A percentile compares a stretch with the other conserved stretches of the same genome.
These are phyloP conservation scores for Artomyces pyxidatus DNA, from an alignment of 768 basidiomycete species.

Conservation along the genomic window DNA sequence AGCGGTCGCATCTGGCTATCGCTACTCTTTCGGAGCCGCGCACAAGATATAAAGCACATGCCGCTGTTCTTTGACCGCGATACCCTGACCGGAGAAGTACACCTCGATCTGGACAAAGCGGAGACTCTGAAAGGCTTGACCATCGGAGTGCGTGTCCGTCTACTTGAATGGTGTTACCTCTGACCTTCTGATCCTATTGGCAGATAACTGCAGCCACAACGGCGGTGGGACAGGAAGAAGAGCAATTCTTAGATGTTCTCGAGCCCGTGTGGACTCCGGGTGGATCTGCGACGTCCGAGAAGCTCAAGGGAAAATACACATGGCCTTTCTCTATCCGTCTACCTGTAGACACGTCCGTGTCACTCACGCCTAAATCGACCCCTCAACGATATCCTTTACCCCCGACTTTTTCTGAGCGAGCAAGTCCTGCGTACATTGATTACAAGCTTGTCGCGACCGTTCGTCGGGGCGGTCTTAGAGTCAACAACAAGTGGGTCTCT, in stretches of 20 bases:
- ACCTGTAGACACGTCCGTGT: background rate
- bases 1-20: constrained; percentile 5
- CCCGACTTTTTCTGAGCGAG: constrained; percentile 27
- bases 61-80: constrained; percentile 10
- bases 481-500: constrained; percentile 38
- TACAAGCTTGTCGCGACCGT: constrained; percentile 45
- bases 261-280: constrained; percentile 6
- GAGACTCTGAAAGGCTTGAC: constrained; percentile 10
- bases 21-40: constrained; percentile 9
- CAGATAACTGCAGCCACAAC: constrained; percentile 9
- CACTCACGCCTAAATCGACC: background rate
- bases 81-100: constrained; percentile 6
- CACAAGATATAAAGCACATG: constrained; percentile 2
- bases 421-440: constrained; percentile 47
- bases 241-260: constrained; percentile 4
- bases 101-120: constrained; percentile 4
- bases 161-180: background rate
- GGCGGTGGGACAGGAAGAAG: constrained; percentile 8
- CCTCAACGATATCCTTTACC: constrained; percentile 1
- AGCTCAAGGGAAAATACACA: constrained; percentile 1
- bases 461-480: constrained; percentile 39
- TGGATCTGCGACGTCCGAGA: background rate
- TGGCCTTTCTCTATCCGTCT: constrained; percentile 6
- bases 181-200: background rate
- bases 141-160: background rate